Conservation (phyloP, 768 basidiomycete genomes). For the Psilocybe cubensis region DNA sequence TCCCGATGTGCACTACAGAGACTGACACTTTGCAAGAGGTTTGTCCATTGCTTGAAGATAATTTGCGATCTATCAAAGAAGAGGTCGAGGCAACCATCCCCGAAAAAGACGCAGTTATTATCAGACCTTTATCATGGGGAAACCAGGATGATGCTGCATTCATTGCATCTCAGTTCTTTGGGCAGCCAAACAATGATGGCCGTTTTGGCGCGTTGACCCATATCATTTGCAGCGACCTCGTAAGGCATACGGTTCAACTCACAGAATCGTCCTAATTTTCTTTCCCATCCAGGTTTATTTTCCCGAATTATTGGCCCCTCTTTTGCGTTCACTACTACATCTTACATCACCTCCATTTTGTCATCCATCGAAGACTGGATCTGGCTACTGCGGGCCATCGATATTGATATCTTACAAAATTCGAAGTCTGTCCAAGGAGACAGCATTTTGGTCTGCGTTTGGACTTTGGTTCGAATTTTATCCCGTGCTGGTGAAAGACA, state of each 20-base stretch:
- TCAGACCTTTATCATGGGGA: constrained; percentile 78
- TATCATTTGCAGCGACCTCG: constrained; percentile 84
- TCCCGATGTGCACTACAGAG: not conserved
- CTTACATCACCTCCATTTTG: constrained; percentile 60
- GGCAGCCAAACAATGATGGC: not conserved
- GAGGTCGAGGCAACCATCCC: not conserved
- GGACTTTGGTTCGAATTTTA: constrained; percentile 76
- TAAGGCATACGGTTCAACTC: constrained; percentile 40
- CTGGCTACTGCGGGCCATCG: constrained; percentile 25
- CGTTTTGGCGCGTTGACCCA: constrained; percentile 48
- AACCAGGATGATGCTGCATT: constrained; percentile 41
- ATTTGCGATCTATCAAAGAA: constrained; percentile 26
- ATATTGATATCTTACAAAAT: constrained; percentile 79
- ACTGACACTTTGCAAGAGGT: constrained; percentile 34
- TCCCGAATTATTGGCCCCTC: constrained; percentile 76
- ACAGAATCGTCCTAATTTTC: not conserved
- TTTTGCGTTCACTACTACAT: constrained; percentile 74
- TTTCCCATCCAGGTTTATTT: constrained; percentile 71
- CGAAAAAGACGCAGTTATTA: constrained; percentile 30
- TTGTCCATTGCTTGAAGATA: constrained; percentile 46
- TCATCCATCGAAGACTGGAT: not conserved
- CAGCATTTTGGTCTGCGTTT: constrained; percentile 79
- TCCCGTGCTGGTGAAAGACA: constrained; percentile 50
- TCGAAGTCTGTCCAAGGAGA: constrained; percentile 73
- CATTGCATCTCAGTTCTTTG: constrained; percentile 44